Base-by-base conservation (phyloP, 2,329 filamentous ascomycete genomes). In the Coleophoma cylindrospora region DNA sequence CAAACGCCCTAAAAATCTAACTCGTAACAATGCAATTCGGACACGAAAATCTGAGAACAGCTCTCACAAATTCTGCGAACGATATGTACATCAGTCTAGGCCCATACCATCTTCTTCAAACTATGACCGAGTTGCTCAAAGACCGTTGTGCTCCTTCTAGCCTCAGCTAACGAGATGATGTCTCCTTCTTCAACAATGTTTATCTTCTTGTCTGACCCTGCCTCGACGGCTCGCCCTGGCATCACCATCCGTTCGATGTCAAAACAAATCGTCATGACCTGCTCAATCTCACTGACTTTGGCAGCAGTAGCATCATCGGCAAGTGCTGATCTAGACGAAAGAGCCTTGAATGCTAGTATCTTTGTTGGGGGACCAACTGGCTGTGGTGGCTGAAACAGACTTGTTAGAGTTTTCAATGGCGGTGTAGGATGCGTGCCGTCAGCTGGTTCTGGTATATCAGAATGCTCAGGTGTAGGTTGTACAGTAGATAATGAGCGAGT, bases 31-130 rank as follows among this genome's bases (percentile, higher is more conserved):
- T 27, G 27, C 6, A 27, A 27, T 27, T 7, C 27, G 9, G 3
- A 27, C 27, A 27, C 7, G 27, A 27, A 27, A 27, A 7, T 27
- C 27, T 27, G 9, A 27, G 19, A 27, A 27, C 9, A 27, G 9
- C 27, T 27, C 6, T 6, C 6, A 10, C 27, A 7, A 27, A 27
- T 10, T 27, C 27, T 27, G 27, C 27, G 7, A 27, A 27, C 7
- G 27, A 27, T 27, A 27, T 27, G 27, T 27, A 27, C 27, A 27
- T 6, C 27, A 27, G 9, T 38, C 52, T 46, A 65, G n/a, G 63
- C 64, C 94, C 94, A 97, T 12, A 99, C 91, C 65, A 97, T 70
- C 74, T 89, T 95, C 80, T 96, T 96, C 61, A 97, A 77, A 52
- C 86, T 87, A 73, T 97, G 91, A 2, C 91, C 89, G 62, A 95